These are phyloP conservation scores for Cladosporium velox DNA, from an alignment of 2,329 filamentous ascomycete species.

Conservation along the genomic window DNA sequence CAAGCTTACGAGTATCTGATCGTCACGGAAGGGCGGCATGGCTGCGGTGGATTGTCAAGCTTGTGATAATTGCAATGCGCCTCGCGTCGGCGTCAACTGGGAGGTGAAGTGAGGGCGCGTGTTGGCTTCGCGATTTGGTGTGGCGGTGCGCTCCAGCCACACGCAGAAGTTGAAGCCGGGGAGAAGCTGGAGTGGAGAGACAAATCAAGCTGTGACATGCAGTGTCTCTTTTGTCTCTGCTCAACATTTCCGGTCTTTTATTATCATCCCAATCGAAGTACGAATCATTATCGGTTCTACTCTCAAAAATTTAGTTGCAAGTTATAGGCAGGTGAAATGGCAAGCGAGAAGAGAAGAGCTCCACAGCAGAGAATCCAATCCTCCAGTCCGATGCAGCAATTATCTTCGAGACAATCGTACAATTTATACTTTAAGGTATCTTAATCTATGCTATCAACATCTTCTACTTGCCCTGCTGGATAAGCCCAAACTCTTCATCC, in stretches of 20 bases:
- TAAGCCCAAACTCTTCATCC: slow-evolving; percentile 9
- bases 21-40: slow-evolving; percentile 40
- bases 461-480: slow-evolving; percentile 23
- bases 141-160: slow-evolving; percentile 3
- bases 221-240: neutral
- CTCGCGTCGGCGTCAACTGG: neutral
- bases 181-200: neutral
- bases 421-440: neutral
- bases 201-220: no score
- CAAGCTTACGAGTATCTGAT: slow-evolving; percentile 37
- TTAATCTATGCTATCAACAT: neutral
- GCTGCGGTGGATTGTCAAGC: slow-evolving; percentile 5
- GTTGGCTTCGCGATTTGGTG: slow-evolving; percentile 5
- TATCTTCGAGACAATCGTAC: neutral
- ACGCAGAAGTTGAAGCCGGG: neutral
- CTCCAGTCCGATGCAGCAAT: neutral
- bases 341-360: neutral
- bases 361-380: neutral
- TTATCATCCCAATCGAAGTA: no score
- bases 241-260: neutral
- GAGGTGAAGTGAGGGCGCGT: slow-evolving; percentile 12
- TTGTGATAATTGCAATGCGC: neutral
- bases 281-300: no score
- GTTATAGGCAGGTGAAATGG: no score
- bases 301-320: no score